A percentile compares a stretch with the other conserved stretches of the same genome.
Conservation (phyloP, 1,284 basidiomycete genomes). For the Cutaneotrichosporon sp. region DNA sequence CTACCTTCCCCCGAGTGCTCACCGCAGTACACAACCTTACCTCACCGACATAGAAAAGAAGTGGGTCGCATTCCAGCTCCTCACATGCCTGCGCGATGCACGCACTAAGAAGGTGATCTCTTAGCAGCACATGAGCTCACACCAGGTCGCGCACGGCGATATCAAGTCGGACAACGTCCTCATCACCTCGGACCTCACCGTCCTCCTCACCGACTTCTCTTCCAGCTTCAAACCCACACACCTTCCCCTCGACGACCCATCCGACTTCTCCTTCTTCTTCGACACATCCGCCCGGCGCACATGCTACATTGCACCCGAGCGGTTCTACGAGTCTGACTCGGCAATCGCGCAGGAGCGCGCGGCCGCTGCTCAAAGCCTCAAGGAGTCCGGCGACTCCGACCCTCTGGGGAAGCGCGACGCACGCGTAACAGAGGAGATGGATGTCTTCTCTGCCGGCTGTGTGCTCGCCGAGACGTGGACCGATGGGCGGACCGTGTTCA, state of each 20-base stretch:
- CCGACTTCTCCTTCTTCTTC: slow-evolving; percentile 98
- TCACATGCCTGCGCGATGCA: slow-evolving; percentile 80
- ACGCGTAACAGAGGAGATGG: slow-evolving; percentile 93
- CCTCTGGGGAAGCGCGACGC: slow-evolving; percentile 64
- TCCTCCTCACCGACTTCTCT: slow-evolving; percentile 95
- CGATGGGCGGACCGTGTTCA: slow-evolving; percentile 92
- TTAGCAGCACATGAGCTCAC: slow-evolving; percentile 2
- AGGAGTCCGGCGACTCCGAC: slow-evolving; percentile 14
- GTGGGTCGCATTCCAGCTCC: slow-evolving; percentile 95
- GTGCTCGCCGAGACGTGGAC: slow-evolving; percentile 95
- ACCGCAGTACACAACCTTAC: slow-evolving; percentile 86
- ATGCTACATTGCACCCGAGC: slow-evolving; percentile 95
- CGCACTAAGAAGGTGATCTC: slow-evolving; percentile 66
- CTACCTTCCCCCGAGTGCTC: background rate
- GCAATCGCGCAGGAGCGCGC: slow-evolving; percentile 65
- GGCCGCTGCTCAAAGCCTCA: slow-evolving; percentile 60
- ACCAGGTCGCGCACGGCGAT: slow-evolving; percentile 87
- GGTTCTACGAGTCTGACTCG: slow-evolving; percentile 81
- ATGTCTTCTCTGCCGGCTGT: slow-evolving; percentile 94
- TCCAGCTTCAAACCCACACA: slow-evolving; percentile 91
- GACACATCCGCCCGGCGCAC: slow-evolving; percentile 91
- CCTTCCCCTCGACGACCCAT: slow-evolving; percentile 93
- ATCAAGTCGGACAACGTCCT: slow-evolving; percentile 98
- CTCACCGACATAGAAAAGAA: slow-evolving; percentile 90
- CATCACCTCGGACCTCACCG: slow-evolving; percentile 93